Conservation (phyloP, 331 rosid species). For the Malus hybrid region DNA sequence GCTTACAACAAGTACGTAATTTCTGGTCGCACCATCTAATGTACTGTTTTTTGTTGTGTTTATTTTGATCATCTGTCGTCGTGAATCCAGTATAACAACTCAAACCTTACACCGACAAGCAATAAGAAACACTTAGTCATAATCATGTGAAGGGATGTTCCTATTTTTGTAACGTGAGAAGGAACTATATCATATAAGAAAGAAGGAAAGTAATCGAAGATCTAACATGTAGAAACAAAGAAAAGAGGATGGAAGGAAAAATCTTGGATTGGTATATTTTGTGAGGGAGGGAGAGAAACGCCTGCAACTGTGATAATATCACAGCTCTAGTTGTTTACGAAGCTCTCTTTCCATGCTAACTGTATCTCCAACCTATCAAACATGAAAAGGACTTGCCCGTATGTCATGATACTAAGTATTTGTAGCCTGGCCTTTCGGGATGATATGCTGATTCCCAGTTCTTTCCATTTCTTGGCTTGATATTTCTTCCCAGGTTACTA, state of each 20-base stretch:
- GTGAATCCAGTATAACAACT: too few relatives aligned
- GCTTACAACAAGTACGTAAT: slow-evolving; percentile 72
- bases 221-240: not conserved
- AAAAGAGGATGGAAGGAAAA: not conserved
- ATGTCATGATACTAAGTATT: not conserved
- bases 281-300: not conserved
- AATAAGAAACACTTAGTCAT: too few relatives aligned
- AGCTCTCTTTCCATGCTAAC: not conserved
- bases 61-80: not conserved
- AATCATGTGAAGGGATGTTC: too few relatives aligned
- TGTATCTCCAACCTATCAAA: not conserved
- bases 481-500: too few relatives aligned
- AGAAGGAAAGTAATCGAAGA: not conserved
- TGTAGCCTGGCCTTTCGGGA: not conserved
- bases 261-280: not conserved
- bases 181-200: not conserved
- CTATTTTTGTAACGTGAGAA: not conserved
- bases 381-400: not conserved
- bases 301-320: not conserved
- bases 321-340: not conserved
- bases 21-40: not conserved
- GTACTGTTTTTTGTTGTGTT: not conserved
- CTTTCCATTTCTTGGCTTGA: too few relatives aligned
- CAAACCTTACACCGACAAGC: too few relatives aligned
- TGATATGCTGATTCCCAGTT: not conserved